Percentiles rank a stretch among this genome's conserved stretches.
Conservation (phyloP, 176 grass and related monocot species). For the Secale cereale region DNA sequence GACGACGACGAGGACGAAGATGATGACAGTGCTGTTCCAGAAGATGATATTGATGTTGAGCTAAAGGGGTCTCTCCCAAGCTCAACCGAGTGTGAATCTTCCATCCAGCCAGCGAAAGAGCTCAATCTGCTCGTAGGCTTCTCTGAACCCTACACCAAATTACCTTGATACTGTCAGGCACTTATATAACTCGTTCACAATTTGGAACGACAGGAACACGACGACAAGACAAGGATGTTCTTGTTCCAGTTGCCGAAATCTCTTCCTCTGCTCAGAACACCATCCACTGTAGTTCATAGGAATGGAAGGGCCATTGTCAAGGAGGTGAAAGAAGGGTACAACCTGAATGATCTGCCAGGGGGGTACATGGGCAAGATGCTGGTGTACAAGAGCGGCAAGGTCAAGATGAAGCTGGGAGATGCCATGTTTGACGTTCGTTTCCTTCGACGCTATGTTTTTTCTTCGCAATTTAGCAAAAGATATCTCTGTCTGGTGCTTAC, state of each 20-base stretch:
- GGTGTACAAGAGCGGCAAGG: slow-evolving; percentile 74
- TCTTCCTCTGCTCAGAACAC: slow-evolving; percentile 40
- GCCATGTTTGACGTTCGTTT: slow-evolving; percentile 63
- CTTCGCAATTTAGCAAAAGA: not conserved
- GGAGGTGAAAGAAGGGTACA: slow-evolving; percentile 50
- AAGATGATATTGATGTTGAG: slow-evolving; percentile 6
- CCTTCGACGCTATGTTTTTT: not conserved
- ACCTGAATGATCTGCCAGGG: slow-evolving; percentile 55
- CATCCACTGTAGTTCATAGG: slow-evolving; percentile 29
- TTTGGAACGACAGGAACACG: slow-evolving; percentile 33
- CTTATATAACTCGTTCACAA: not conserved
- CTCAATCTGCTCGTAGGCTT: slow-evolving; percentile 53
- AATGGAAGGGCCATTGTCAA: slow-evolving; percentile 33
- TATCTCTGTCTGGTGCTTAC: not conserved
- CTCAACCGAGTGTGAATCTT: slow-evolving; percentile 60
- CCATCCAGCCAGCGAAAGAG: slow-evolving; percentile 47
- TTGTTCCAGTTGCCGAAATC: slow-evolving; percentile 71
- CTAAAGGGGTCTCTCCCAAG: slow-evolving; percentile 37
- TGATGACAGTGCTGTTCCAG: not conserved
- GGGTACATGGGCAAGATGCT: slow-evolving; percentile 76
- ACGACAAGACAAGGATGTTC: slow-evolving; percentile 47
- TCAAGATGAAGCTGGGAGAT: slow-evolving; percentile 91
- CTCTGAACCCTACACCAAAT: not conserved
- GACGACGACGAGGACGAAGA: not conserved
- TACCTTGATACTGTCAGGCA: not conserved